A percentile compares a stretch with the other conserved stretches of the same genome.
Conservation (phyloP, 352 stramenopile species). For the Globisporangium mamillatum region DNA sequence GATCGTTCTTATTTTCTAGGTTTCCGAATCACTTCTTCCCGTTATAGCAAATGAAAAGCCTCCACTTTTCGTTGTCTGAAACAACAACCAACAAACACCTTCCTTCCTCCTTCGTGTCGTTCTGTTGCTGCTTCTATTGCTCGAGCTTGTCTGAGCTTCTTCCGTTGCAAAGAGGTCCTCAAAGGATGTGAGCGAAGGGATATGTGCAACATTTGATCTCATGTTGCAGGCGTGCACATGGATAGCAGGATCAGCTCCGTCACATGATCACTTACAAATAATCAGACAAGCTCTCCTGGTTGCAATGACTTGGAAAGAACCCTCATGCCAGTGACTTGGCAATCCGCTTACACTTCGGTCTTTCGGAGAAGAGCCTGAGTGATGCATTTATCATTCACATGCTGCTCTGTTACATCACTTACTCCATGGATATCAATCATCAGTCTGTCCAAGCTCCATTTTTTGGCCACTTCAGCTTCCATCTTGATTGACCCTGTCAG, state of each 20-base stretch:
- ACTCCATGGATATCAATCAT: slow-evolving; percentile 1
- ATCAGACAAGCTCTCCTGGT: neutral
- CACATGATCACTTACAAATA: neutral
- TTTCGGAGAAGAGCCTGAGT: neutral
- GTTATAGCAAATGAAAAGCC: slow-evolving; percentile 16
- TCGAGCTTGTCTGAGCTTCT: neutral
- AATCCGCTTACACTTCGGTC: neutral
- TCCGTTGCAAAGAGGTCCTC: neutral
- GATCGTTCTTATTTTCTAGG: slow-evolving; percentile 15
- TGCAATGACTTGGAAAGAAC: neutral
- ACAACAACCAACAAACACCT: slow-evolving; percentile 5
- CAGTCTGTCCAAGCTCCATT: neutral
- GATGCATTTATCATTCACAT: too few species aligned
- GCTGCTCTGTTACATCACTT: neutral
- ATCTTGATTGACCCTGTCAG: neutral
- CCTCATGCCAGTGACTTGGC: neutral
- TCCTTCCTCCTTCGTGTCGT: neutral
- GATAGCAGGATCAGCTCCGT: neutral
- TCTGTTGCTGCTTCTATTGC: neutral
- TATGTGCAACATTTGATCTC: neutral
- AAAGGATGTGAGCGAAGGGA: neutral
- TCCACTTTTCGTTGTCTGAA: slow-evolving; percentile 13
- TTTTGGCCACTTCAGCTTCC: neutral
- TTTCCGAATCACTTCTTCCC: slow-evolving; percentile 20
- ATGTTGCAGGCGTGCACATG: neutral